phyloP scores from a whole-genome alignment of 257 asterid species.

The Paulownia fortunei region DNA sequence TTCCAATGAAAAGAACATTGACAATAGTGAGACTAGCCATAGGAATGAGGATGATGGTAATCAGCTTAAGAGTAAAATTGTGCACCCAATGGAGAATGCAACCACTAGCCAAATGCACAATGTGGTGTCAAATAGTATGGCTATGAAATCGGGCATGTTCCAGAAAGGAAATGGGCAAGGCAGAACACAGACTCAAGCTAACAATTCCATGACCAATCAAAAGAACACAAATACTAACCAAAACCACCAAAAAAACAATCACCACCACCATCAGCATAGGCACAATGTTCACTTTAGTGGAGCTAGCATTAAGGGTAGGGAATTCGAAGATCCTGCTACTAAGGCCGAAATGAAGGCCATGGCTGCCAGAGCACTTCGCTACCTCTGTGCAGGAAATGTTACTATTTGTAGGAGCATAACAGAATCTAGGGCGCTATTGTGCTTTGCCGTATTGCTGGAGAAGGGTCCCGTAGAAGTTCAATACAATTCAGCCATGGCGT shows the following conservation, averaged over 20 bases:
- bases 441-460: conserved; percentile 64
- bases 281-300: conserved; percentile 40
- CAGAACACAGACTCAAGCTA: conserved; percentile 2
- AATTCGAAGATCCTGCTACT: conserved; percentile 53
- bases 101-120: conserved; percentile 51
- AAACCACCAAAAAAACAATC: neutral
- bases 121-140: conserved; percentile 50
- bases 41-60: conserved; percentile 22
- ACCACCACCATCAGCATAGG: conserved; percentile 29
- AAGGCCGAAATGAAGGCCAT: conserved; percentile 65
- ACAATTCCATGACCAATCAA: neutral
- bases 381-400: conserved; percentile 62
- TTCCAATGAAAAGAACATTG: conserved; percentile 14
- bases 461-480: conserved; percentile 67
- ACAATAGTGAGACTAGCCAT: neutral
- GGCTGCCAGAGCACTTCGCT: conserved; percentile 66
- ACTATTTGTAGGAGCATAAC: conserved; percentile 57
- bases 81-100: conserved; percentile 42
- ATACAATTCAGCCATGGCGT: conserved; percentile 73
- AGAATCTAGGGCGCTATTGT: conserved; percentile 61
- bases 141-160: conserved; percentile 37
- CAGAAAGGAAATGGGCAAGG: neutral
- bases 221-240: conserved; percentile 22
- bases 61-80: neutral
- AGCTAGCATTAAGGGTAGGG: conserved; percentile 57